Conservation (phyloP, 1,284 basidiomycete species). For the Trichosporon sp. region DNA sequence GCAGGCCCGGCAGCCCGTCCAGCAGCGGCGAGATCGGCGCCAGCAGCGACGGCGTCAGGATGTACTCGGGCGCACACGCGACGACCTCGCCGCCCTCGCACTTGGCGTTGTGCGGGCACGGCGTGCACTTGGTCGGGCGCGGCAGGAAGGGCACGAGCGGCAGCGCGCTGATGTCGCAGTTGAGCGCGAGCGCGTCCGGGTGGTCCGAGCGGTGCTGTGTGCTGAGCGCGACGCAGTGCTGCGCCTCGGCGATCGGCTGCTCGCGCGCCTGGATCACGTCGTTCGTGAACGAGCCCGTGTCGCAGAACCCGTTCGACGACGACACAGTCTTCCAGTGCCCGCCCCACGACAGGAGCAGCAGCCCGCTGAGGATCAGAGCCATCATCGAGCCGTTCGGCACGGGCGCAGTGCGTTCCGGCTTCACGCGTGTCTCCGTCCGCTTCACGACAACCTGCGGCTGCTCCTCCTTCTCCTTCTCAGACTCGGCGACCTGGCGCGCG, state of each 20-base stretch:
- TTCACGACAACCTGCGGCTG: slow-evolving; percentile 1
- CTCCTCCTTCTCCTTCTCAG: background rate
- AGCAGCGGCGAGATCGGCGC: slow-evolving; percentile 42
- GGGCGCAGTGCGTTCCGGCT: background rate
- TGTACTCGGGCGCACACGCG: slow-evolving; percentile 68
- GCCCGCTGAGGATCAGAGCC: slow-evolving; percentile 50
- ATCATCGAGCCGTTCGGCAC: slow-evolving; percentile 39
- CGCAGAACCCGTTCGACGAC: slow-evolving; percentile 74
- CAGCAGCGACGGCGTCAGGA: slow-evolving; percentile 52
- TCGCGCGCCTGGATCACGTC: slow-evolving; percentile 51
- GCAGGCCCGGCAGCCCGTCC: slow-evolving; percentile 72
- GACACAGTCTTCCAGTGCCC: slow-evolving; percentile 56
- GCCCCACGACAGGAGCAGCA: slow-evolving; percentile 52
- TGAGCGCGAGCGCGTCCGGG: slow-evolving; percentile 15
- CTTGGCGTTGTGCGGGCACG: slow-evolving; percentile 75
- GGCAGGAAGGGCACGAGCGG: slow-evolving; percentile 55
- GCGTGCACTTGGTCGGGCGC: slow-evolving; percentile 67
- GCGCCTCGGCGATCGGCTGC: slow-evolving; percentile 52
- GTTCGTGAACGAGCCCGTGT: slow-evolving; percentile 64
- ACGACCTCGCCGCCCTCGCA: slow-evolving; percentile 62
- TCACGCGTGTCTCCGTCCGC: slow-evolving; percentile 4
- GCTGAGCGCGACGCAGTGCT: slow-evolving; percentile 56
- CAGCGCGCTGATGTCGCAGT: slow-evolving; percentile 50
- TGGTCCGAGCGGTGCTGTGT: slow-evolving; percentile 28
- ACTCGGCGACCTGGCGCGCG: slow-evolving; percentile 20